Percentiles rank a stretch among this genome's conserved stretches.
These are phyloP conservation scores for Durotheca rogersii DNA, from an alignment of 495 filamentous ascomycete genomes.

Conservation along the genomic window DNA sequence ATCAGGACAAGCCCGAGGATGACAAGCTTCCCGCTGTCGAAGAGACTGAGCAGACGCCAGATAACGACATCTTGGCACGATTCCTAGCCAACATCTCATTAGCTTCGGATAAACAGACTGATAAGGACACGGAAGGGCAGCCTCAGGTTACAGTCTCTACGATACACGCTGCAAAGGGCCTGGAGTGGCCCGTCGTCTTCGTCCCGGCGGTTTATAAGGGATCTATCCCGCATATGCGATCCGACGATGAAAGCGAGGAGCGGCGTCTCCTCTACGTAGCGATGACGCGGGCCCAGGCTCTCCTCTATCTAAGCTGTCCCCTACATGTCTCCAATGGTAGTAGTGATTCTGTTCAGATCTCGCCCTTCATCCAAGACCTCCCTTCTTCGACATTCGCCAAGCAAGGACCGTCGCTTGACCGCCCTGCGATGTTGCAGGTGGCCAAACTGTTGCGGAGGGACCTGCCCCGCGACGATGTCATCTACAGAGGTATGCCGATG, in stretches of 20 bases:
- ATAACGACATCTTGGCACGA: conserved; percentile 68
- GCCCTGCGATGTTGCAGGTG: conserved; percentile 40
- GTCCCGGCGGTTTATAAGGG: conserved; percentile 89
- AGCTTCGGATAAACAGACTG: conserved; percentile 69
- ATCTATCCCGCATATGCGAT: conserved; percentile 89
- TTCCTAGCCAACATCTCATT: conserved; percentile 91
- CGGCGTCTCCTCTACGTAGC: conserved; percentile 90
- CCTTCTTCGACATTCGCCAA: conserved; percentile 39
- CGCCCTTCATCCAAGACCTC: conserved; percentile 42
- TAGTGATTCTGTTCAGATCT: conserved; percentile 40
- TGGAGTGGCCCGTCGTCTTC: conserved; percentile 98
- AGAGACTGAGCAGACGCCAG: conserved; percentile 67
- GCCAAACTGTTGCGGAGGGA: conserved; percentile 44
- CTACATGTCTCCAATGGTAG: conserved; percentile 38
- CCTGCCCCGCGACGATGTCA: conserved; percentile 40
- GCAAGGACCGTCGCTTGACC: conserved; percentile 48
- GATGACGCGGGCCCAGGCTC: conserved; percentile 90
- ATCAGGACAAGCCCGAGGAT: conserved; percentile 53
- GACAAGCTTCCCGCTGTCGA: conserved; percentile 76
- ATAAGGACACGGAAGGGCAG: conserved; percentile 54
- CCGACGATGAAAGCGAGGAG: conserved; percentile 90
- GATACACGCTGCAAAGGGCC: conserved; percentile 93
- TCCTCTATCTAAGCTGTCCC: conserved; percentile 91
- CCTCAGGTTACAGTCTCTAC: conserved; percentile 89
- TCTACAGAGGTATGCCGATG: conserved; percentile 44